A percentile compares a stretch with the other conserved stretches of the same genome.
Conservation (phyloP, 176 grass and related monocot genomes). For the Alloteropsis semialata region DNA sequence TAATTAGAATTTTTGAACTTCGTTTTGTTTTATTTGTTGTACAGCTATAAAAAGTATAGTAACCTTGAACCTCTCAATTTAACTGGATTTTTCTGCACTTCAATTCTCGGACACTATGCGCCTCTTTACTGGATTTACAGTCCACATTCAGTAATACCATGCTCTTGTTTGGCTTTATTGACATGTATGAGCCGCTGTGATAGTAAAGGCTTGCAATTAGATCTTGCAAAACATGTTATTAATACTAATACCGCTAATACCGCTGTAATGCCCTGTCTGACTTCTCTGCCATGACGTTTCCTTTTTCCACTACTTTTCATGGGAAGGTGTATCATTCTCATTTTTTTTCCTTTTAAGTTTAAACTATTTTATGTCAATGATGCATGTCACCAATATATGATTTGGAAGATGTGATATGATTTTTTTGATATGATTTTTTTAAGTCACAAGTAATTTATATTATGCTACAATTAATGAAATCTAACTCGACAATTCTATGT, state of each 20-base stretch:
- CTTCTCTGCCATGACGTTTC: not conserved
- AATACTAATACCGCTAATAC: not conserved
- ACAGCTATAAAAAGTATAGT: not conserved
- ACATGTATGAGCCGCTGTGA: not conserved
- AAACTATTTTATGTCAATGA: conserved; percentile 4
- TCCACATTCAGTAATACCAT: not conserved
- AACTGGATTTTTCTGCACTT: not conserved
- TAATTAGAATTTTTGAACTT: not conserved
- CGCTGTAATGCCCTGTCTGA: not conserved
- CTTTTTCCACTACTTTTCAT: not conserved
- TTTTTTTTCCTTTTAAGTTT: not conserved
- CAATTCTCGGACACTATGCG: not conserved
- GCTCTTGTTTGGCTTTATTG: not conserved
- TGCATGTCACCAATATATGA: not conserved
- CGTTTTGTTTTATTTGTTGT: not conserved
- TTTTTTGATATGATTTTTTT: not conserved
- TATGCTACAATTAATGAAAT: conserved; percentile 8
- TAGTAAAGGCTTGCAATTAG: conserved; percentile 12
- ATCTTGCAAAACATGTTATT: not conserved
- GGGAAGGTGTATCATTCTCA: not conserved
- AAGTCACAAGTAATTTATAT: not conserved
- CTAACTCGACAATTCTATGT: conserved; percentile 20
- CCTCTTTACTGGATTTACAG: not conserved
- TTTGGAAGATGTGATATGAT: not conserved
- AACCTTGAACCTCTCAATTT: not conserved